Base-by-base conservation (phyloP, 1,284 basidiomycete genomes). In the Ceratobasidium papillatum region DNA sequence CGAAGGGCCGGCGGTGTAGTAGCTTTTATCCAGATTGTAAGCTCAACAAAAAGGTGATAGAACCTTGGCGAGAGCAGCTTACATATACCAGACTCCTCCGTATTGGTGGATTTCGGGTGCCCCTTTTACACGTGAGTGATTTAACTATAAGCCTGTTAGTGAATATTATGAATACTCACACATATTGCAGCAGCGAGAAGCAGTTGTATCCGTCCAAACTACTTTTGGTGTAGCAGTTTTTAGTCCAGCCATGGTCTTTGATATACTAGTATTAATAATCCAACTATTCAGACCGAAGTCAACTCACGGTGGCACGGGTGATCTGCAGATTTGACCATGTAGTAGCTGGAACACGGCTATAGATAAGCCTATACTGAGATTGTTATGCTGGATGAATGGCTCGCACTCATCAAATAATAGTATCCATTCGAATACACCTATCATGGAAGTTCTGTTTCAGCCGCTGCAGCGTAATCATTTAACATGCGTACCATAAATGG, bases 261-360 rank as follows among this genome's bases (percentile, higher is more conserved):
- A 34, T 27, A 17, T 34, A 17, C 14, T 49, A 36, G 3, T 22
- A 14, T 2, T 36, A 41, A n/a, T 38, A 41, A n/a, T 30, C 19
- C 1, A 43, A 22, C 8, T 41, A 45, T 45, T 27, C 12, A 22
- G 8, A 17, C 14, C 9, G 14, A 19, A 14, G 11, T 22, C 11
- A 25, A 43, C 63, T 43, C 25, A 76, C 75, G 12, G 82, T 82
- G 11, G 81, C 83, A 19, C 83, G 80, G n/a, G 82, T 81, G 36
- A 84, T 81, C 74, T 83, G 82, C 47, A 84, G 81, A 64, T 84
- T 82, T 8, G 77, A 79, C 83, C 83, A 84, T 2, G 83, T 84
- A 1, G 84, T 84, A 0, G 82, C 80, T 22, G 81, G 81, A 43
- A 27, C 25, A 47, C 17, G n/a, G 27, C 30, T 25, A 36, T 30